Percentiles rank a stretch among this genome's conserved stretches.
These are phyloP conservation scores for Cytospora chrysosperma DNA, from an alignment of 2,329 filamentous ascomycete species.

Conservation along the genomic window DNA sequence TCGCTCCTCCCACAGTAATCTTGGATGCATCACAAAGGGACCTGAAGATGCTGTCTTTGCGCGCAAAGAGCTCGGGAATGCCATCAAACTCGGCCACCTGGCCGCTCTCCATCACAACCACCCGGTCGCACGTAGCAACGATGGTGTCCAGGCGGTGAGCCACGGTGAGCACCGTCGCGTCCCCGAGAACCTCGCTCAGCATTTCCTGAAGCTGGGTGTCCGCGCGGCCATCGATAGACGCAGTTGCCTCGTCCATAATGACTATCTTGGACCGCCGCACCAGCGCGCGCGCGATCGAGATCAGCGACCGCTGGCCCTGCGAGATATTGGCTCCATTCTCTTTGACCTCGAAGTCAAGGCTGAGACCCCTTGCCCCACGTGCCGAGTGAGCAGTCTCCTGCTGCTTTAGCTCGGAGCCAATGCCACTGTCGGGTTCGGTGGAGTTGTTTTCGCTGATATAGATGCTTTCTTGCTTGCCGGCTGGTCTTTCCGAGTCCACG, in stretches of 20 bases:
- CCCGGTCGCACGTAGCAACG: conserved; percentile 12
- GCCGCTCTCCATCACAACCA: conserved; percentile 17
- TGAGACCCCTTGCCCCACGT: background rate
- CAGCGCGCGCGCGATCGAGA: conserved; percentile 69
- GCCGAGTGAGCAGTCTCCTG: background rate
- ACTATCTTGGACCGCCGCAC: conserved; percentile 68
- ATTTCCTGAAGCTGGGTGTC: conserved; percentile 69
- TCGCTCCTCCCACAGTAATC: conserved; percentile 8
- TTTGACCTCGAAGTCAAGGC: conserved; percentile 42
- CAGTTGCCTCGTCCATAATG: conserved; percentile 73
- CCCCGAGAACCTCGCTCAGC: conserved; percentile 63
- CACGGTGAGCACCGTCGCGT: conserved; percentile 70
- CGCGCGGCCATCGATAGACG: conserved; percentile 69
- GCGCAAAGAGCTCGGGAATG: conserved; percentile 11
- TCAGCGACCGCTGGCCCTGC: conserved; percentile 68
- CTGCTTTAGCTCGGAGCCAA: conserved; percentile 1
- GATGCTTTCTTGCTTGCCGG: background rate
- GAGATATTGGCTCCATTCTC: conserved; percentile 73
- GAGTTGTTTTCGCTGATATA: background rate
- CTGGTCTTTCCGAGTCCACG: background rate
- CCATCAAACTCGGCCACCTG: conserved; percentile 11
- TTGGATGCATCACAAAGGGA: conserved; percentile 12
- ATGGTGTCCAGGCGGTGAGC: conserved; percentile 56
- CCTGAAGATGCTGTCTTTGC: conserved; percentile 10
- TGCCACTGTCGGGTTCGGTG: background rate